Evolutionary conservation across 2,329 filamentous ascomycete genomes (phyloP), one percentile per base, ranked within the genome.

Genomic region (Aspergillus sp.): DNA sequence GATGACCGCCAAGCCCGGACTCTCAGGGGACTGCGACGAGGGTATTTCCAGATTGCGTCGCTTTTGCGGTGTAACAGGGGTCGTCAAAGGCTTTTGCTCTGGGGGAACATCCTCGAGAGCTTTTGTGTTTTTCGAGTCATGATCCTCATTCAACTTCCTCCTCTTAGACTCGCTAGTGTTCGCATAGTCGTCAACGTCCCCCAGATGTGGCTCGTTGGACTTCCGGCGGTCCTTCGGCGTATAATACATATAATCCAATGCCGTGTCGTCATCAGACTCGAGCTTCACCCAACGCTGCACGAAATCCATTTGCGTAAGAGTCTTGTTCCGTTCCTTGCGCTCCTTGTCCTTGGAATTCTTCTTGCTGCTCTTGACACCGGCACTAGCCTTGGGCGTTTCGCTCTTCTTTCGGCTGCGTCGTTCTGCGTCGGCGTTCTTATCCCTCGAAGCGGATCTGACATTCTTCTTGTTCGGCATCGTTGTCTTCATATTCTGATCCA

Each of bases 11-110:
- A 62, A 28, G 2, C 53, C 55, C 13, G 60, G 59, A 27, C 60
- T 63, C 42, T 64, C 60, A 1, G 61, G 61, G 5, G 61, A 63
- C 25, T 64, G 61, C 5, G 60, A 64, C 3, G 61, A 64, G 4
- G 59, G 61, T 33, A 64, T 55, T 33, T 61, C 58, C 6, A 48
- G 38, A 28, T 38, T 52, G 12, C 36, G 40, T 19, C 31, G 32
- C 38, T 59, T 63, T 26, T 41, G 47, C 4, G 60, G 60, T 1
- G 60, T 64, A 5, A 44, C 33, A 19, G 54, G 56, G 8, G 19
- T 24, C 15, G 24, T 13, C 12, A 15, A 19, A 25, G 10, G 8
- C 13, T 5, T 16, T 2, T 13, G 5, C 4, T 32, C 29, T 2
- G 28, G 14, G 1, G n/a, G 12, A 3, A 24, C 12, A 17, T 26